Evolutionary conservation across 306 rosid genomes (phyloP).

Genomic region (Quercus glauca): DNA sequence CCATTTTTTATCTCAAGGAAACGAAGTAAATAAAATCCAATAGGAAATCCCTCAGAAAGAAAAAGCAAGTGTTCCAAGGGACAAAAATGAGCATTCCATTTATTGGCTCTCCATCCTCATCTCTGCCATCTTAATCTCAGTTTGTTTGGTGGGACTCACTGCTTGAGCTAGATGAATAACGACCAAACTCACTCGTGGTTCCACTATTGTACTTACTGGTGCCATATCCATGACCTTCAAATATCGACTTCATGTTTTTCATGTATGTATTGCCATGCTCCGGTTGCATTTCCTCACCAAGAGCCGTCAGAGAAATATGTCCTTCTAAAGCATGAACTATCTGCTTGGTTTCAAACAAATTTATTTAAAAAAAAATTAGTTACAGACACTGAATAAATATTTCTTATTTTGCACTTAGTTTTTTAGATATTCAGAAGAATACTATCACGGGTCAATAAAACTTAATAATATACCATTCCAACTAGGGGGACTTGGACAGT

Average conservation of each 20-base stretch:
- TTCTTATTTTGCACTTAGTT: neutral
- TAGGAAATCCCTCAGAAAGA: neutral
- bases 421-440: neutral
- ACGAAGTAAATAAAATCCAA: neutral
- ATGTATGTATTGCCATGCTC: conserved; percentile 25
- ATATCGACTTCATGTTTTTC: conserved; percentile 32
- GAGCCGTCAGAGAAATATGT: conserved; percentile 34
- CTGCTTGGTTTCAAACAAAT: conserved; percentile 21
- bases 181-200: conserved; percentile 48
- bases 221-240: conserved; percentile 29
- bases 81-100: neutral
- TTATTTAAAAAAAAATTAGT: neutral
- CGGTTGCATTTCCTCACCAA: conserved; percentile 25
- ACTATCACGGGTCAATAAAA: neutral
- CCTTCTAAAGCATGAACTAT: conserved; percentile 55
- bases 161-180: conserved; percentile 39
- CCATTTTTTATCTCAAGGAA: conserved; percentile 1
- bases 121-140: neutral
- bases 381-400: neutral
- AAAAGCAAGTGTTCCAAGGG: neutral
- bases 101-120: neutral
- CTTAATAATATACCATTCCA: neutral
- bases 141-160: conserved; percentile 29
- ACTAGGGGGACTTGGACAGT: neutral
- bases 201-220: conserved; percentile 25